Percentiles rank a stretch among this genome's conserved stretches.
phyloP scores from a whole-genome alignment of 148 eudicot species.

The Oxyria digyna region DNA sequence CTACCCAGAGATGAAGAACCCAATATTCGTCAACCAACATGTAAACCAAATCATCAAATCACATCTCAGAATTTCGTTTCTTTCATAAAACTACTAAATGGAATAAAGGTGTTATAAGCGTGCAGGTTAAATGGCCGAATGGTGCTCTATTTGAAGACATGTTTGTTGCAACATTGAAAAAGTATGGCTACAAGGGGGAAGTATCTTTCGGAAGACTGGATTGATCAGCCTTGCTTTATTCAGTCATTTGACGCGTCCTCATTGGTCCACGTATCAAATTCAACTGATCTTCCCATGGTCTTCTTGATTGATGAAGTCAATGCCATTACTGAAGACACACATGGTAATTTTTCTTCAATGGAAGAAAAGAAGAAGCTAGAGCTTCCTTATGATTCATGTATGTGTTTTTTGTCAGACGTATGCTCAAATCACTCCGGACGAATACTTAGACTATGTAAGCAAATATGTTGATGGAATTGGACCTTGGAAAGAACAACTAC shows the following conservation, averaged over 20 bases:
- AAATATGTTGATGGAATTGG: constrained; percentile 79
- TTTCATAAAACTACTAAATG: not conserved
- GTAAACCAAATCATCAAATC: constrained; percentile 31
- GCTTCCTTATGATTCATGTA: not conserved
- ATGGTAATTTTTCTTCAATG: too few species aligned
- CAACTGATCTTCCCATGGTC: constrained; percentile 72
- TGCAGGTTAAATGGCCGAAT: constrained; percentile 77
- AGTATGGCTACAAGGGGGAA: constrained; percentile 77
- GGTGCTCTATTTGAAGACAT: constrained; percentile 63
- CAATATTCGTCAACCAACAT: constrained; percentile 74
- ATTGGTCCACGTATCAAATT: constrained; percentile 54
- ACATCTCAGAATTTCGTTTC: not conserved
- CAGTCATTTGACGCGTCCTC: constrained; percentile 95
- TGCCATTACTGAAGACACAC: constrained; percentile 74
- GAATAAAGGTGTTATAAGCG: not conserved
- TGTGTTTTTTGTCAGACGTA: constrained; percentile 32
- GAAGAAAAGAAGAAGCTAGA: too few species aligned
- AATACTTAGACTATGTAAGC: constrained; percentile 62
- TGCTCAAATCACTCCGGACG: constrained; percentile 78
- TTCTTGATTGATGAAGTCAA: constrained; percentile 63
- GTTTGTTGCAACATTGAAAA: constrained; percentile 63
- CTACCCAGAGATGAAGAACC: constrained; percentile 93
- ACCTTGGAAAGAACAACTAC: constrained; percentile 95
- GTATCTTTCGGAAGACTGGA: constrained; percentile 78
- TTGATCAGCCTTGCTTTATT: constrained; percentile 76